Evolutionary conservation across 352 stramenopile genomes (phyloP), one percentile per base, ranked within the genome.

Genomic region (Phytophthora tubulina): DNA sequence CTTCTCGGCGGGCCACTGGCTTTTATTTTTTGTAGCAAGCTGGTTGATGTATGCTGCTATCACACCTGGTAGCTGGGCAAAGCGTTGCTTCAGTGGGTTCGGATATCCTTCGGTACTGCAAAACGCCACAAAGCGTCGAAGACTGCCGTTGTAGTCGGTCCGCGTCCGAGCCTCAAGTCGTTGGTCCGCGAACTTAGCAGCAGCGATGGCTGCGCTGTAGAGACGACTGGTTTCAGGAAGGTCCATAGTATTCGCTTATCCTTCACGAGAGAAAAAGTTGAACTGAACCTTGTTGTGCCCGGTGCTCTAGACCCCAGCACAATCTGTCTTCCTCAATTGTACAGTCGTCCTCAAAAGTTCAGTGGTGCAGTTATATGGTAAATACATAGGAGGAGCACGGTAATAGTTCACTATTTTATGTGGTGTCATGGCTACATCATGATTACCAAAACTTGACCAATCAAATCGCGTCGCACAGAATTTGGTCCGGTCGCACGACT

Each of bases 1-100:
- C 14, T 64, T 64, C 17, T 67, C 38, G 0, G 56, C 38, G 3
- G 65, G 56, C 46, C 54, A 71, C 8, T 71, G 63, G 10, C 30
- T 65, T 31, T 27, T 32, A 30, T 71, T 64, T 2, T 36, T 17
- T 14, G 27, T 61, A 0, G 49, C 32, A 4, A 72, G 58, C 2
- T 71, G 49, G 10, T 80, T 70, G 53, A 80, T 76, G 51, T 70
- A 72, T 0, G 68, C 68, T 15, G 70, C 63, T 0, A 74, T 11
- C 27, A 75, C 65, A 15, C 63, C 61, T 0, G 66, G 70, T 14
- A 76, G 54, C 42, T 81, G 27, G 0, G 59, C 33, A 15, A 78
- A 78, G 7, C 69, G 61, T 0, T 70, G 9, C 36, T 77, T 54
- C 2, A 73, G 31, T 75, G 49, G 1, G 8, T 44, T 44, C 4